Evolutionary conservation across 306 rosid genomes (phyloP).

Genomic region (Sindora glabra): DNA sequence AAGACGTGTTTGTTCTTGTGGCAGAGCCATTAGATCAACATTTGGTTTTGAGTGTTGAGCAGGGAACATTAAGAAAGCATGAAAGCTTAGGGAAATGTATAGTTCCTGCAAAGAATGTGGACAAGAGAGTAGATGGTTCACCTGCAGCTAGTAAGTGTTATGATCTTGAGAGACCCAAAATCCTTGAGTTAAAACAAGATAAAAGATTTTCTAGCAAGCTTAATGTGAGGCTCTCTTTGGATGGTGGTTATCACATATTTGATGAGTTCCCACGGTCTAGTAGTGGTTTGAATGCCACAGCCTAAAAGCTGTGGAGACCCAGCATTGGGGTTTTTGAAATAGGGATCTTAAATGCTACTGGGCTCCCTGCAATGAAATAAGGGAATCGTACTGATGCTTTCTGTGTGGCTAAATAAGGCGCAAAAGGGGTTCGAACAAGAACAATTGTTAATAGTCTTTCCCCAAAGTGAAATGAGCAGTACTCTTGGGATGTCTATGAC

Average conservation of each 20-base stretch:
- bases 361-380: conserved; percentile 31
- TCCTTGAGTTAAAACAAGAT: not conserved
- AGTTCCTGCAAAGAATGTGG: conserved; percentile 13
- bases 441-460: conserved; percentile 22
- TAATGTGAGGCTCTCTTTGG: conserved; percentile 22
- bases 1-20: conserved; percentile 25
- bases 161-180: conserved; percentile 10
- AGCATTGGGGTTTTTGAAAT: conserved; percentile 38
- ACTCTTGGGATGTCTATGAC: conserved; percentile 29
- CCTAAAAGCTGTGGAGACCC: conserved; percentile 9
- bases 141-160: conserved; percentile 8
- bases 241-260: conserved; percentile 44
- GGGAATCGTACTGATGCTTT: conserved; percentile 24
- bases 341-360: conserved; percentile 35
- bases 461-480: conserved; percentile 33
- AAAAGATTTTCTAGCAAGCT: conserved; percentile 19
- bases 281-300: conserved; percentile 27
- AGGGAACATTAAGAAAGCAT: not conserved
- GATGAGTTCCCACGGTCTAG: conserved; percentile 26
- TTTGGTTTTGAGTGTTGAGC: conserved; percentile 19
- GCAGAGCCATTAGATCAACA: conserved; percentile 35
- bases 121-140: conserved; percentile 1
- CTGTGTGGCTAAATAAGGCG: conserved; percentile 36
- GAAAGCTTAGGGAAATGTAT: conserved; percentile 19
- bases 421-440: conserved; percentile 30